phyloP scores from a whole-genome alignment of 140 eudicot genomes.

The Ambrosia hybrid region DNA sequence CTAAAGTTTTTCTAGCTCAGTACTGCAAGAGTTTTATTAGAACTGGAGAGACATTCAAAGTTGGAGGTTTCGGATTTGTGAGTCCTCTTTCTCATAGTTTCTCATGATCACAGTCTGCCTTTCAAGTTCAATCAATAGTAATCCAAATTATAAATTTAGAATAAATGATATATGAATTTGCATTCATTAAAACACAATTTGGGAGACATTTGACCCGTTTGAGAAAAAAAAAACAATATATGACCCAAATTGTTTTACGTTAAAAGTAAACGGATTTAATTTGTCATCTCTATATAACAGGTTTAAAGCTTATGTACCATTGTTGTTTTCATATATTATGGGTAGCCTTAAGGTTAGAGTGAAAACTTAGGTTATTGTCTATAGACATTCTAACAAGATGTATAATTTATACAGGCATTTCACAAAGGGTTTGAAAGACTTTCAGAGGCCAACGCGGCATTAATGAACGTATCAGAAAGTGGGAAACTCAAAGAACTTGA shows the following conservation, averaged over 20 bases:
- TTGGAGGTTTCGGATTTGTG: conserved; percentile 67
- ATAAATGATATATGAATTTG: background rate
- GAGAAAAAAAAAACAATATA: background rate
- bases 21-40: conserved; percentile 47
- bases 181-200: background rate
- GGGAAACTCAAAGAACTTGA: conserved; percentile 36
- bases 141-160: background rate
- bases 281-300: background rate
- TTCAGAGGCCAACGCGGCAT: conserved; percentile 34
- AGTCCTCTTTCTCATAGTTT: conserved; percentile 16
- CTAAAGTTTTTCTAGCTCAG: conserved; percentile 59
- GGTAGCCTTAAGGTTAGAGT: background rate
- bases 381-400: background rate
- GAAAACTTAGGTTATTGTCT: background rate
- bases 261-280: background rate
- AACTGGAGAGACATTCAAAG: conserved; percentile 49
- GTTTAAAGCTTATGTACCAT: background rate
- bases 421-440: conserved; percentile 26
- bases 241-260: background rate
- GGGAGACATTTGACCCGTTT: background rate
- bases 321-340: background rate
- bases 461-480: conserved; percentile 37
- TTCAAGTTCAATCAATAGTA: background rate
- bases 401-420: conserved; percentile 41
- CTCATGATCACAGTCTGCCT: background rate